Base-by-base conservation (phyloP, 768 basidiomycete species). In the Floccularia luteovirens region DNA sequence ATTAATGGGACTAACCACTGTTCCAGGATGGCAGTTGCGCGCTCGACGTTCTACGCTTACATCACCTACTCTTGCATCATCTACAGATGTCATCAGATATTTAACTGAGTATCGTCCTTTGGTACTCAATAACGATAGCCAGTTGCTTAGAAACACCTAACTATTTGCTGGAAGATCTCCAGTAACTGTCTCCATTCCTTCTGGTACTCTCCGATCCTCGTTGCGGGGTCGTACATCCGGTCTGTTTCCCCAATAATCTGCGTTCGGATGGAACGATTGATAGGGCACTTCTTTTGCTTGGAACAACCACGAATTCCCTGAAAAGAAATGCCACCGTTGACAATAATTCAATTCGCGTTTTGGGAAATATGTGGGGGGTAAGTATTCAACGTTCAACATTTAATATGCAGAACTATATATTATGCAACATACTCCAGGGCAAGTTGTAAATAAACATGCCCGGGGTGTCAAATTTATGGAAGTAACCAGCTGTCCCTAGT, bases 381-480 rank as follows among this genome's bases (percentile, higher is more conserved):
- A 87, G 92, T 4, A 88, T 78, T 5, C 69, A 75, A 0, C 77
- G 77, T 53, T 92, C 90, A 50, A 97, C 75, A 8, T 72, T 77
- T 17, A 92, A 65, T 25, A 70, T 66, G 10, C 52, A 58, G 27
- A 96, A 65, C 49, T 89, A 78, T 2, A 57, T 63, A n/a, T 78
- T 70, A 0, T 74, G 58, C 16, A 82, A 64, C 19, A 49, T 58
- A 43, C 64, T 64, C 20, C 49, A 38, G 6, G 64, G 58, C 1
- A 62, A 61, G 13, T 73, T 47, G 6, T 49, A 48, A 3, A 71
- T 57, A 32, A 68, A 57, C 13, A 58, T 69, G 24, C 62, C 67
- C 2, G 84, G 79, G 27, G 97, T 67, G 48, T 92, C 90, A 51
- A 94, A 89, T 17, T 90, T 88, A 53, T 86, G 79, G n/a, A n/a